Conservation (phyloP, 192 early-diverging fungal species). For the Chytriomyces sp. region DNA sequence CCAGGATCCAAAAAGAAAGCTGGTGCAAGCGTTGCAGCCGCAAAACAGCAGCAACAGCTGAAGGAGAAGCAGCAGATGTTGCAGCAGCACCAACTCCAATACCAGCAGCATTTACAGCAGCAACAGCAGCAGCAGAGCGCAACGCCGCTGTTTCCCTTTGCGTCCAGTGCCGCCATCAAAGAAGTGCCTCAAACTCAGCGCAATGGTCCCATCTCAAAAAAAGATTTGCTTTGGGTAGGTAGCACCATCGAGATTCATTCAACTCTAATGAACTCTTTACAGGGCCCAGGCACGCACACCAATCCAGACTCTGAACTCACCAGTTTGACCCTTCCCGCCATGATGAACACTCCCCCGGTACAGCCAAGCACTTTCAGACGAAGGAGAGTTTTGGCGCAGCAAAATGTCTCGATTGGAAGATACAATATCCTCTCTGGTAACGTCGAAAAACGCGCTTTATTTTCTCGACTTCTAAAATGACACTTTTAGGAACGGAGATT, state of each 20-base stretch:
- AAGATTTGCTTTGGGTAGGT: background rate
- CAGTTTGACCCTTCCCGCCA: constrained; percentile 33
- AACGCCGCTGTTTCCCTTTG: background rate
- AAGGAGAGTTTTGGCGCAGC: constrained; percentile 21
- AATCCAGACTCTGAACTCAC: constrained; percentile 3
- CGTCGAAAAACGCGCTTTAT: background rate
- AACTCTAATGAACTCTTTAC: background rate
- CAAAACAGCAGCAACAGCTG: constrained; percentile 14
- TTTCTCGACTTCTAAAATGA: background rate
- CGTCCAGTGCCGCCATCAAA: background rate
- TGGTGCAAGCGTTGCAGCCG: background rate
- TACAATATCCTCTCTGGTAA: constrained; percentile 51
- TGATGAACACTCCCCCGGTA: constrained; percentile 2
- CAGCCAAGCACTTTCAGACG: constrained; percentile 20
- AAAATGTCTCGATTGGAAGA: constrained; percentile 24
- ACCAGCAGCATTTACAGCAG: background rate
- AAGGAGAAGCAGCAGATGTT: background rate
- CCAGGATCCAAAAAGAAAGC: constrained; percentile 10
- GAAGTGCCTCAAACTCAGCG: background rate
- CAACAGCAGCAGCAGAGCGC: background rate
- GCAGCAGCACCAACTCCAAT: background rate
- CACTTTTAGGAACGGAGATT: constrained; percentile 12
- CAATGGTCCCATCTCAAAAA: background rate
- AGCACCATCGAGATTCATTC: too few relatives aligned
- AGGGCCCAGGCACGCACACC: constrained; percentile 1